Evolutionary conservation across 305 asterid genomes (phyloP).

Genomic region (Plantago lanceolata): DNA sequence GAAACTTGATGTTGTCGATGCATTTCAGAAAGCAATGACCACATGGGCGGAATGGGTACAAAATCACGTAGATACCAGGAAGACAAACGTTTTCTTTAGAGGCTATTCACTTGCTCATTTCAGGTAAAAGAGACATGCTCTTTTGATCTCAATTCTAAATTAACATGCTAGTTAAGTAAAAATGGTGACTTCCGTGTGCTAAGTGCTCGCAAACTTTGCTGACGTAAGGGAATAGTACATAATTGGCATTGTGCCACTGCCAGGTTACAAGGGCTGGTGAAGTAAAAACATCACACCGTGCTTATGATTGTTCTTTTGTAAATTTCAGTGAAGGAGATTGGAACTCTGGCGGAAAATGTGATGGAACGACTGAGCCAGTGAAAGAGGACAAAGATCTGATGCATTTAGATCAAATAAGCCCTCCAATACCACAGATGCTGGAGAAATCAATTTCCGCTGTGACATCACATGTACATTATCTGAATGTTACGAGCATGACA

Average conservation of each 20-base stretch:
- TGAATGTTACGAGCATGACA: constrained; percentile 36
- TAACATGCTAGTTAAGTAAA: background rate
- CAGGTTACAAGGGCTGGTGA: too few species aligned
- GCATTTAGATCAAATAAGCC: constrained; percentile 26
- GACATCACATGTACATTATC: constrained; percentile 26
- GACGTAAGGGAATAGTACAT: too few species aligned
- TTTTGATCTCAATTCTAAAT: background rate
- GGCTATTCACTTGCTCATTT: constrained; percentile 40
- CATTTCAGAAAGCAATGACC: constrained; percentile 37
- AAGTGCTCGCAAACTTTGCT: background rate
- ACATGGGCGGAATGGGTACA: constrained; percentile 42
- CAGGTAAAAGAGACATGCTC: constrained; percentile 24
- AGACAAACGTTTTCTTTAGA: constrained; percentile 37
- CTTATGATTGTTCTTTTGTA: constrained; percentile 8
- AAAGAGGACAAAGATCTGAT: constrained; percentile 27
- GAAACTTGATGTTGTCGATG: constrained; percentile 34
- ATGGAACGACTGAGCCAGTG: constrained; percentile 29
- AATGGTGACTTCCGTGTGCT: background rate
- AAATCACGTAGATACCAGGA: constrained; percentile 27
- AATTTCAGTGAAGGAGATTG: constrained; percentile 42
- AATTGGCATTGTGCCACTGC: too few species aligned
- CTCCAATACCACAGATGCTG: constrained; percentile 41
- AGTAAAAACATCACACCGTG: background rate
- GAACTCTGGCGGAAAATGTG: constrained; percentile 44
- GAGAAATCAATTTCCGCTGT: constrained; percentile 25